Evolutionary conservation across 176 grass and related monocot species (phyloP).

Genomic region (Lolium rigidum): DNA sequence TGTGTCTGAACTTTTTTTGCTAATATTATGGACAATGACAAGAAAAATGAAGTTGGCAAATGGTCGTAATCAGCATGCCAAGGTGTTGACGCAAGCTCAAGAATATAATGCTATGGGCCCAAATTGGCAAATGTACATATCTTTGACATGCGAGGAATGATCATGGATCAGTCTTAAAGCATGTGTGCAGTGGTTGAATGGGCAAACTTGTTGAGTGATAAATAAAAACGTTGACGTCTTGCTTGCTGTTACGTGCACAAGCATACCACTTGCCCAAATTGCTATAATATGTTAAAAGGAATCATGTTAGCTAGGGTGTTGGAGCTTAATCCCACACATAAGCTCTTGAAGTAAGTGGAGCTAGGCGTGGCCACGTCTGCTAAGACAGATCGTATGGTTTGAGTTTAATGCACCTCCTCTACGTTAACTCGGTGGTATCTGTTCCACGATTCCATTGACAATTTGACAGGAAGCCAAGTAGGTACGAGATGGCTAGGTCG

Average conservation of each 20-base stretch:
- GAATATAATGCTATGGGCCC: too few species aligned
- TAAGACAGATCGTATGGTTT: not conserved
- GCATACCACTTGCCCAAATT: not conserved
- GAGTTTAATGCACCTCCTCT: not conserved
- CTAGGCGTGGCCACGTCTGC: not conserved
- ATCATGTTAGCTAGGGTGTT: not conserved
- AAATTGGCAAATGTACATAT: too few species aligned
- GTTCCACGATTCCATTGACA: constrained; percentile 1
- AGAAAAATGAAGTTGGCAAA: not conserved
- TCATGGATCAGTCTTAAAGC: not conserved
- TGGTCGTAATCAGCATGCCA: not conserved
- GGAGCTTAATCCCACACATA: not conserved
- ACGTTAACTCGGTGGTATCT: not conserved
- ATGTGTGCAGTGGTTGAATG: not conserved
- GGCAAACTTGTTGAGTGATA: not conserved
- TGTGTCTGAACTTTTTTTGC: not conserved
- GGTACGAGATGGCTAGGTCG: not conserved
- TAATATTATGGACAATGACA: not conserved
- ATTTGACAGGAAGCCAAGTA: not conserved
- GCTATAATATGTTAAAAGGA: not conserved
- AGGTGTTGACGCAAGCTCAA: not conserved
- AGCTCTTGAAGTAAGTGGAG: not conserved
- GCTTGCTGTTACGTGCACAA: not conserved
- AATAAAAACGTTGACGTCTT: too few species aligned
- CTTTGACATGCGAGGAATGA: not conserved